Evolutionary conservation across 108 stramenopile genomes (phyloP).

Genomic region (Nannochloropsis salina): DNA sequence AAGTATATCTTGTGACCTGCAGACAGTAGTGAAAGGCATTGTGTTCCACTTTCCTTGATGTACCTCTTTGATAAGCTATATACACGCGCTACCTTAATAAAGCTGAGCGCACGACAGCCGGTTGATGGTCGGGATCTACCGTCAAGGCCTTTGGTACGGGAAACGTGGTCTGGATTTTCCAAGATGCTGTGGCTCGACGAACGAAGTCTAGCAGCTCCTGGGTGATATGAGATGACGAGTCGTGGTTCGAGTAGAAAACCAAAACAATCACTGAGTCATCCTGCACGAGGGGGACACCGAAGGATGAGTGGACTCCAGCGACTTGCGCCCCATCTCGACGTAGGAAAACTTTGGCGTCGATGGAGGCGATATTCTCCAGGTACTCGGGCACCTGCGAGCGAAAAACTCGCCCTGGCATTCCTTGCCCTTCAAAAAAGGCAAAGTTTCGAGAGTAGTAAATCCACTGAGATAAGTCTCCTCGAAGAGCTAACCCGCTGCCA

Average conservation of each 20-base stretch:
- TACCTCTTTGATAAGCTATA: too few species aligned
- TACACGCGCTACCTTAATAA: too few species aligned
- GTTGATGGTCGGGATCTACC: too few species aligned
- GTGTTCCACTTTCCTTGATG: too few species aligned
- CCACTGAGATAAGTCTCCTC: neutral
- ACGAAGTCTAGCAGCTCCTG: neutral
- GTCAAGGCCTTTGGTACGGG: too few species aligned
- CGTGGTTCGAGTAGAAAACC: neutral
- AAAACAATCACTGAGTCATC: neutral
- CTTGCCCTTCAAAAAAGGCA: neutral
- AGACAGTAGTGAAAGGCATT: too few species aligned
- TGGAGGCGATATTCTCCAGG: neutral
- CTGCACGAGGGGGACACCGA: neutral
- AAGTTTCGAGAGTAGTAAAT: neutral
- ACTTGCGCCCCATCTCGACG: neutral
- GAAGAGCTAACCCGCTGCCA: neutral
- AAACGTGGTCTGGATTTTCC: neutral
- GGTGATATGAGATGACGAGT: neutral
- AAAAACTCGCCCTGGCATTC: neutral
- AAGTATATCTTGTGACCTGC: too few species aligned
- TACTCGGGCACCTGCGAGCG: neutral
- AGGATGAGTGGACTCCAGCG: neutral
- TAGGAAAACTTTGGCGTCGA: neutral
- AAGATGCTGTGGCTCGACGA: neutral
- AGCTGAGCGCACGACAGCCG: too few species aligned